These are phyloP conservation scores for Microsporum audouinii DNA, from an alignment of 2,329 filamentous ascomycete genomes.

Conservation along the genomic window DNA sequence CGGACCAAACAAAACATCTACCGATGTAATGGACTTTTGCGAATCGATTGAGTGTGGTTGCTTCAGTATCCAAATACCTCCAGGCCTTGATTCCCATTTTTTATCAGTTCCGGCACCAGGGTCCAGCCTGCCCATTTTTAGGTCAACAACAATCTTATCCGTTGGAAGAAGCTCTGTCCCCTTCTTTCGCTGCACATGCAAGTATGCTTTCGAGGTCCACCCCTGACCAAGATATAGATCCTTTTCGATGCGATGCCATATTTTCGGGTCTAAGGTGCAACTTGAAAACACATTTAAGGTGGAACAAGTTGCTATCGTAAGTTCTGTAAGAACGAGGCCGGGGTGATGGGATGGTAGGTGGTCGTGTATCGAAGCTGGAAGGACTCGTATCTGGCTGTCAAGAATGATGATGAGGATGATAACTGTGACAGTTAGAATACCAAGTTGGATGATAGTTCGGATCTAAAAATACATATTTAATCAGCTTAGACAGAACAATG, in stretches of 20 bases:
- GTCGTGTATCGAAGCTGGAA: constrained; percentile 74
- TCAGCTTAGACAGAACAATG: not conserved
- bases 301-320: constrained; percentile 67
- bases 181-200: constrained; percentile 72
- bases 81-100: constrained; percentile 65
- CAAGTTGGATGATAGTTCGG: constrained; percentile 63
- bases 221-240: constrained; percentile 69
- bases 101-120: constrained; percentile 49
- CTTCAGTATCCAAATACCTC: constrained; percentile 72
- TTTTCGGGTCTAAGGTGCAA: constrained; percentile 59
- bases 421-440: constrained; percentile 52
- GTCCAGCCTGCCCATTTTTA: constrained; percentile 61
- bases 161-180: constrained; percentile 67
- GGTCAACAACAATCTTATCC: constrained; percentile 69
- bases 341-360: constrained; percentile 78
- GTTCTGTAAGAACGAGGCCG: constrained; percentile 74
- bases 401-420: constrained; percentile 67
- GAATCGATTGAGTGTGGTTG: constrained; percentile 65
- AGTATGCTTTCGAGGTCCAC: constrained; percentile 65
- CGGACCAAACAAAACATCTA: constrained; percentile 80
- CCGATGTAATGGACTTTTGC: constrained; percentile 60
- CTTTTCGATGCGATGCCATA: constrained; percentile 80
- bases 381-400: constrained; percentile 77
- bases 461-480: constrained; percentile 31
- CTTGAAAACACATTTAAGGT: constrained; percentile 61